Evolutionary conservation across 495 filamentous ascomycete genomes (phyloP), one percentile per base, ranked within the genome.

Genomic region (Aspergillus conjunctus): DNA sequence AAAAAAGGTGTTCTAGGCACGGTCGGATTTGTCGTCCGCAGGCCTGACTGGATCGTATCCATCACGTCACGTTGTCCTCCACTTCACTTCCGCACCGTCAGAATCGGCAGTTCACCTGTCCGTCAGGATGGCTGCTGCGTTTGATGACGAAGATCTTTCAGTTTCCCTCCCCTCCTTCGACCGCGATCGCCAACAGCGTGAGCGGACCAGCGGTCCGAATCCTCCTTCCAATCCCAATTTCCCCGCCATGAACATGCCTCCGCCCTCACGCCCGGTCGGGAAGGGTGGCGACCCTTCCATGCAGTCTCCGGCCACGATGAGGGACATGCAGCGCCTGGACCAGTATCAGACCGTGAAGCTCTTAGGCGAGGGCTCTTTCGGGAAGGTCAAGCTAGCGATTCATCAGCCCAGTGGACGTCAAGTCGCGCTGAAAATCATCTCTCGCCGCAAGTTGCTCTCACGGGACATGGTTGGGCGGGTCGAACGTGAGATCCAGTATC

Each of bases 371-470:
- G 94, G 94, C 11, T 95, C 91, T 9, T 98, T 98, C 73, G 94
- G 94, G 51, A 98, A 98, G 80, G 94, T 98, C 68, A 98, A 98
- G 80, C 85, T 98, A 62, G 94, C 94, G 3, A 87, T 91, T 34
- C 94, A 98, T 69, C 85, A 90, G 64, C 86, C 91, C 49, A 97
- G 89, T 68, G 89, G 89, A 57, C 92, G 97, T 71, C 88, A 96
- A 76, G 94, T 98, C 32, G 94, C 94, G 52, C 80, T 98, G 63
- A 98, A 98, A 80, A 97, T 98, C 70, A 98, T 98, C 70, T 87
- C 90, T 17, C 85, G 94, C 55, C 92, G 92, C 82, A 97, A 97
- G 79, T 82, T 98, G 64, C 88, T 96, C 52, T 97, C 90, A 59
- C 81, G 92, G 65, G 94, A 98, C 68, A 98, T 98, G 94, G 91